These are phyloP conservation scores for Aspergillus sparsus DNA, from an alignment of 495 filamentous ascomycete genomes.

Conservation along the genomic window DNA sequence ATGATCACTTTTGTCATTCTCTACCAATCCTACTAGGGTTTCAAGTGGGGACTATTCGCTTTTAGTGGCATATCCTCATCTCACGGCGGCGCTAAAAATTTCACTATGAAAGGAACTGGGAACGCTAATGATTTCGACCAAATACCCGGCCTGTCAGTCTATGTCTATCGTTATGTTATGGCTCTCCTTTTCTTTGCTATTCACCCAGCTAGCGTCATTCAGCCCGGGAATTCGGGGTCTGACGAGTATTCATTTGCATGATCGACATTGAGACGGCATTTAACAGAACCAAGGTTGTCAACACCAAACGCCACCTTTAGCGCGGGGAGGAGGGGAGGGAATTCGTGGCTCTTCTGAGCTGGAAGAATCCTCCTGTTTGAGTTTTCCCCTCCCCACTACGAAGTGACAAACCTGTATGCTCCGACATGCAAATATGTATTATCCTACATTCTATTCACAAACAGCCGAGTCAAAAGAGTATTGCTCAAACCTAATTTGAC, in stretches of 20 bases:
- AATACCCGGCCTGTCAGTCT: not conserved
- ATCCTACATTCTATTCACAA: not conserved
- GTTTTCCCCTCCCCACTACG: not conserved
- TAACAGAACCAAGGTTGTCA: not conserved
- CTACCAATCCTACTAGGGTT: not conserved
- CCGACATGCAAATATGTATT: slow-evolving; percentile 5
- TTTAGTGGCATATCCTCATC: not conserved
- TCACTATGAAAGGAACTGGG: slow-evolving; percentile 2
- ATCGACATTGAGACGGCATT: not conserved
- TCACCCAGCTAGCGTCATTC: not conserved
- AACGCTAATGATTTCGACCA: not conserved
- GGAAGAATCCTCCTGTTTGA: not conserved
- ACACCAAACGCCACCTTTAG: not conserved
- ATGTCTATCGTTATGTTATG: slow-evolving; percentile 1
- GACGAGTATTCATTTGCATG: not conserved
- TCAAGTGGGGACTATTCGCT: not conserved
- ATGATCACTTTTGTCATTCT: not conserved
- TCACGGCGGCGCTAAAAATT: slow-evolving; percentile 2
- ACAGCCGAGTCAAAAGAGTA: not conserved
- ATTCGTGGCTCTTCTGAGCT: not conserved
- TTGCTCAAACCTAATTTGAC: not conserved
- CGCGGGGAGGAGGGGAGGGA: not conserved
- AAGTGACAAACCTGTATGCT: slow-evolving; percentile 10
- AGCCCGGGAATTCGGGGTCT: not conserved
- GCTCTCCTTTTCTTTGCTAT: not conserved